A percentile compares a stretch with the other conserved stretches of the same genome.
Evolutionary conservation across 768 basidiomycete species (phyloP).

Genomic region (Galerina sulciceps): DNA sequence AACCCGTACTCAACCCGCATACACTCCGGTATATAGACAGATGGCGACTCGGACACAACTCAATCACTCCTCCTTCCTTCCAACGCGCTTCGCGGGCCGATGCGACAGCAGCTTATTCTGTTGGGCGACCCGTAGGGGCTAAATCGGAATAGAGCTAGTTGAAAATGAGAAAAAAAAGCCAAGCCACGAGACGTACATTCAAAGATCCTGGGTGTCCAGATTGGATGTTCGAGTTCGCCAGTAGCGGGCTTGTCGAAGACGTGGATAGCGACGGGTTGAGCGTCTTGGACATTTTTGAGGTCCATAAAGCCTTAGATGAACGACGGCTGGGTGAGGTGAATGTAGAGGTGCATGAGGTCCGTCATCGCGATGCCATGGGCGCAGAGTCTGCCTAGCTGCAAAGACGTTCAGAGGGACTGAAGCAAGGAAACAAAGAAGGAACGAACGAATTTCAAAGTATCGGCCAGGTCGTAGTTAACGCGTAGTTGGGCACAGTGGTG

Average conservation of each 20-base stretch:
- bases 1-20: neutral
- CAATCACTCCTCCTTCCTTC: conserved; percentile 76
- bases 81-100: conserved; percentile 86
- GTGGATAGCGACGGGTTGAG: conserved; percentile 85
- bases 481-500: conserved; percentile 95
- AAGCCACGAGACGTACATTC: conserved; percentile 53
- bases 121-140: conserved; percentile 72
- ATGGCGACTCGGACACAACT: neutral
- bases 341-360: conserved; percentile 90
- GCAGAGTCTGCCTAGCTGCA: conserved; percentile 59
- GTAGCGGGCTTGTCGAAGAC: conserved; percentile 77
- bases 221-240: conserved; percentile 90
- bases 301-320: conserved; percentile 97
- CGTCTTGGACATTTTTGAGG: conserved; percentile 86
- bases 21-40: neutral
- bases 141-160: neutral
- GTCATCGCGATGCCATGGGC: conserved; percentile 84
- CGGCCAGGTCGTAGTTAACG: conserved; percentile 95
- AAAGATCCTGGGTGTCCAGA: conserved; percentile 77
- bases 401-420: neutral
- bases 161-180: neutral
- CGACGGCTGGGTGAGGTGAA: conserved; percentile 95
- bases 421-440: conserved; percentile 1
- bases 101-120: conserved; percentile 84
- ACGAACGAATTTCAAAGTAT: conserved; percentile 78